phyloP scores from a whole-genome alignment of 495 filamentous ascomycete species.

The Trichoderma parareesei region DNA sequence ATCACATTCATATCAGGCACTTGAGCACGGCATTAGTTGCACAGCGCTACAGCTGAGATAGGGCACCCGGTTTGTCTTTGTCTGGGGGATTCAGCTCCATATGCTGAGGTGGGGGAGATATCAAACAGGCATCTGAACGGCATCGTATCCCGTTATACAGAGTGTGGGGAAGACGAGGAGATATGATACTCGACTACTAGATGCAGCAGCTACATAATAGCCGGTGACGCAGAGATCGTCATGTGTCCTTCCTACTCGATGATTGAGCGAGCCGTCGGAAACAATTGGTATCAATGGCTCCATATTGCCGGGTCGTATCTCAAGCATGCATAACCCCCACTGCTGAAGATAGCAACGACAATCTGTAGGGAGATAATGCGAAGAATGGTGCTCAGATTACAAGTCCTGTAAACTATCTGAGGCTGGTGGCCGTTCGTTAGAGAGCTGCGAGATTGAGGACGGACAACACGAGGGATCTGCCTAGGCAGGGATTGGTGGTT shows the following conservation, averaged over 20 bases:
- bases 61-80: neutral
- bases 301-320: neutral
- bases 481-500: no score
- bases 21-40: neutral
- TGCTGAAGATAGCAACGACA: no score
- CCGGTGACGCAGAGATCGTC: conserved; percentile 4
- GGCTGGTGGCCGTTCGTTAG: no score
- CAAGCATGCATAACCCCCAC: no score
- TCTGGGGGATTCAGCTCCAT: neutral
- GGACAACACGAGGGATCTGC: no score
- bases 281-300: neutral
- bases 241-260: neutral
- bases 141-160: neutral
- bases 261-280: neutral
- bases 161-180: neutral
- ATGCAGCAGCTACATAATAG: neutral
- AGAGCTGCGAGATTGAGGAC: no score
- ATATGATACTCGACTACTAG: neutral
- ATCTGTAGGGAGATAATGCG: no score
- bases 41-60: neutral
- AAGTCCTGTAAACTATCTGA: no score
- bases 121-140: no score
- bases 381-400: no score
- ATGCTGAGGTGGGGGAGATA: no score
- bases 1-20: neutral